Base-by-base conservation (phyloP, 2,329 filamentous ascomycete genomes). In the Nemania sp. region DNA sequence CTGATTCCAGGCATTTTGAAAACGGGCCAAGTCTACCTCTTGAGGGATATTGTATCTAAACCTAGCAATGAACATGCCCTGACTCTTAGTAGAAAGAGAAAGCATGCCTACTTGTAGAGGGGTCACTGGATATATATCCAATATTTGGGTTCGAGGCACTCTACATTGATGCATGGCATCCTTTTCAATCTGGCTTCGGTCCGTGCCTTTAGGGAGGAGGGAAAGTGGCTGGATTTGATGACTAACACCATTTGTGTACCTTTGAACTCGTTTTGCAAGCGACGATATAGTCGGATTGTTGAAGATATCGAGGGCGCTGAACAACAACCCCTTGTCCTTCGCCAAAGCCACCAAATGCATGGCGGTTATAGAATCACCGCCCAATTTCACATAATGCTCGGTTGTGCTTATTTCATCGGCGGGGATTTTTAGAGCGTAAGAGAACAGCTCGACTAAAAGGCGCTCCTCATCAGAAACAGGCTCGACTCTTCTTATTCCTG, bases 311-410 rank as follows among this genome's bases (percentile, higher is more conserved):
- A 52, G 11, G 6, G 29, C 20, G 27, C 20, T 59, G 38, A 72
- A 13, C 32, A 47, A 13, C 64, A 65, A 49, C 72, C 76, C 54
- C 67, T 45, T 27, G 64, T 78, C 53, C 83, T 81, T 62, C 15
- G 64, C 64, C 0, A 87, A 24, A 10, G 59, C 47, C 3, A 67
- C 84, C 2, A 88, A 73, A 47, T 81, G 83, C 73, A 83, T 84
- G 1, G 80, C 80, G 4, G 74, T 63, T 3, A 82, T 75, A 0
- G 80, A 82, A 69, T 82, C 80, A 45, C 81, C 80, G 5, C 80
- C 80, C 1, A 82, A 70, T 3, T 71, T 70, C 59, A 80, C 77
- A 66, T 82, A 82, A 66, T 78, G 76, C 41, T 79, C 74, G 10
- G 53, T 64, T 13, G 56, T 53, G 38, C 59, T 52, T 18, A 67